Conservation (phyloP, 768 basidiomycete genomes). For the Rubroboletus pulcherrimus region DNA sequence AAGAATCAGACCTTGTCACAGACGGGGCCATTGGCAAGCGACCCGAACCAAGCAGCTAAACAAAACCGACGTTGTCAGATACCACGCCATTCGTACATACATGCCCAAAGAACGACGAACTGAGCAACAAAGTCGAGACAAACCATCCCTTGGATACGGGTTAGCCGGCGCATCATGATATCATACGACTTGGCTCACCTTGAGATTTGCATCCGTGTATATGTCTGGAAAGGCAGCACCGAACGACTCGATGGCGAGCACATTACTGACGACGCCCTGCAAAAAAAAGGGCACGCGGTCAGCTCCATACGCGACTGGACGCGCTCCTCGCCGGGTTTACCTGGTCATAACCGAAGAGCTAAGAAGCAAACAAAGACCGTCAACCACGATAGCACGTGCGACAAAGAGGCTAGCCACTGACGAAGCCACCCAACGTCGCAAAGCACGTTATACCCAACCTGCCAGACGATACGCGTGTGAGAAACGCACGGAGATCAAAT, state of each 20-base stretch:
- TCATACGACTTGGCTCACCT: conserved; percentile 9
- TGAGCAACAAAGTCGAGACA: conserved; percentile 26
- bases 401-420: conserved; percentile 12
- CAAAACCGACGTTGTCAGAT: conserved; percentile 5
- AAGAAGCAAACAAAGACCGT: background rate
- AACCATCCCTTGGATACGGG: conserved; percentile 27
- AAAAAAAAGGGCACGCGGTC: background rate
- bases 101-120: conserved; percentile 12
- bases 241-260: conserved; percentile 33
- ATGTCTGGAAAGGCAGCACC: conserved; percentile 32
- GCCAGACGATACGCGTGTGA: background rate
- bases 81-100: background rate
- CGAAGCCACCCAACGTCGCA: conserved; percentile 32
- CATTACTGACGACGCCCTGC: conserved; percentile 31
- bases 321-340: background rate
- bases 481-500: background rate
- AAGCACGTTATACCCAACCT: conserved; percentile 32
- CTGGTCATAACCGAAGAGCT: conserved; percentile 34
- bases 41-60: conserved; percentile 32
- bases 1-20: conserved; percentile 26
- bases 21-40: conserved; percentile 28
- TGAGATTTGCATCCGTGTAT: conserved; percentile 26
- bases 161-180: background rate
- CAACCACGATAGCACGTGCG: background rate
- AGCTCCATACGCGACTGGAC: background rate